Base-by-base conservation (phyloP, 2,329 filamentous ascomycete species). In the Exserohilum turcica region DNA sequence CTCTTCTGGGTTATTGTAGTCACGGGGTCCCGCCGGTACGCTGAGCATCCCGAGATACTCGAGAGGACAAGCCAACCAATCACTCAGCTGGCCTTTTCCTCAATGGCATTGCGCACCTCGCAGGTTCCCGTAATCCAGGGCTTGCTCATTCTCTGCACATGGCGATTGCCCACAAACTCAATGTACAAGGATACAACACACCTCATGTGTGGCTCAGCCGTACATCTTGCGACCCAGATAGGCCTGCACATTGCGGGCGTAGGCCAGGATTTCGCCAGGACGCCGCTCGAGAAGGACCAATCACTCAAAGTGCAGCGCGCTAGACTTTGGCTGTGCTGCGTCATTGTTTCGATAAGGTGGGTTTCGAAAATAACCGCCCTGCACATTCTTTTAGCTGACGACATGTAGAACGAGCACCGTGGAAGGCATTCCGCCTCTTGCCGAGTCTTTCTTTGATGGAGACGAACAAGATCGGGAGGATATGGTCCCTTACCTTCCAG, bases 141-240 rank as follows among this genome's bases (percentile, higher is more conserved):
- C 13, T 60, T 76, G 8, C 54, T 77, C 4, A 66, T 77, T 8
- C 67, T 77, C 9, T 76, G 74, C 40, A 72, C 74, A 15, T 77
- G 75, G 75, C 69, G 74, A 3, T 56, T 77, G 24, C 75, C 75
- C 6, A 73, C 75, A 9, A 75, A 74, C 38, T 76, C 73, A 27
- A 75, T 74, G 68, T 74, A 73, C 58, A 74, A 74, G 36, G 74
- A 76, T 40, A 71, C 73, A 54, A 74, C 71, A n/a, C 69, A 73
- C 51, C 65, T 76, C 13, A 65, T 77, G 43, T 74, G 70, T 55
- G 75, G 75, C 15, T 74, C 74, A 13, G 74, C 75, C 28, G 64
- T 76, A 3, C 74, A 77, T 52, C 57, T 77, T 10, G 75, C 75
- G 15, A 76, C 74, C 12, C 74, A 76, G 50, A 75, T 76, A 42